These are phyloP conservation scores for Wickerhamiella kazuoi DNA, from an alignment of 805 yeast genomes.

Conservation along the genomic window DNA sequence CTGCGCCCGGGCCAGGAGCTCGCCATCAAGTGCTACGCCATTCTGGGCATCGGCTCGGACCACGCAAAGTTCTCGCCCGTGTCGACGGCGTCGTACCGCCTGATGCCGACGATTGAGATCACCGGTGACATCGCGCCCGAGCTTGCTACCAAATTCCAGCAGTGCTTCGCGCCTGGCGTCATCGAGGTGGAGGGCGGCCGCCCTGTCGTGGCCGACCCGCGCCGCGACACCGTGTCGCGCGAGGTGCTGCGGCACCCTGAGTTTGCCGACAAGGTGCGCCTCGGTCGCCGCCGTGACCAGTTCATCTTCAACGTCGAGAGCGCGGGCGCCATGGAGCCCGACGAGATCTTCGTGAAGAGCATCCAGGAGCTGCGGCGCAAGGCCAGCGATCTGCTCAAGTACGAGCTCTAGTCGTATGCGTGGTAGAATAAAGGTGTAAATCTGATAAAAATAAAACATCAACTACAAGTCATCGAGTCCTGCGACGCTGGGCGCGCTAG, in stretches of 20 bases:
- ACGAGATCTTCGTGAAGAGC: conserved; percentile 83
- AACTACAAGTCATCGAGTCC: too few species aligned
- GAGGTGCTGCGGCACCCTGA: conserved; percentile 90
- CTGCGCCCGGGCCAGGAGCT: conserved; percentile 96
- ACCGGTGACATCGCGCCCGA: conserved; percentile 53
- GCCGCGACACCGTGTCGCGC: conserved; percentile 92
- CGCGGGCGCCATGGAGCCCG: conserved; percentile 94
- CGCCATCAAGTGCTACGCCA: conserved; percentile 72
- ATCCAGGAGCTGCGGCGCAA: conserved; percentile 73
- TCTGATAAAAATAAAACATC: too few species aligned
- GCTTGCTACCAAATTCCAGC: conserved; percentile 60
- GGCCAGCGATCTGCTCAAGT: conserved; percentile 15
- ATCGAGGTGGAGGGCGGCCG: conserved; percentile 53
- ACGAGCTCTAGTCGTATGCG: conserved; percentile 12
- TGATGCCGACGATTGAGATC: conserved; percentile 60
- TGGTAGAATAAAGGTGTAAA: too few species aligned
- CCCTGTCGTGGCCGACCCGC: conserved; percentile 73
- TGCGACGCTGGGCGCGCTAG: too few species aligned
- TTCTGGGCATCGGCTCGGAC: conserved; percentile 81
- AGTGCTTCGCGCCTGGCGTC: conserved; percentile 89
- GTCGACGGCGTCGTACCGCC: conserved; percentile 86
- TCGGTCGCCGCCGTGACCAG: conserved; percentile 83
- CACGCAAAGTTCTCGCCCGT: conserved; percentile 98
- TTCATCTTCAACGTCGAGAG: conserved; percentile 89
- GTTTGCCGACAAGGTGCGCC: conserved; percentile 70